Evolutionary conservation across 2,329 filamentous ascomycete species (phyloP), one percentile per base, ranked within the genome.

Genomic region (Lachnellula arida): DNA sequence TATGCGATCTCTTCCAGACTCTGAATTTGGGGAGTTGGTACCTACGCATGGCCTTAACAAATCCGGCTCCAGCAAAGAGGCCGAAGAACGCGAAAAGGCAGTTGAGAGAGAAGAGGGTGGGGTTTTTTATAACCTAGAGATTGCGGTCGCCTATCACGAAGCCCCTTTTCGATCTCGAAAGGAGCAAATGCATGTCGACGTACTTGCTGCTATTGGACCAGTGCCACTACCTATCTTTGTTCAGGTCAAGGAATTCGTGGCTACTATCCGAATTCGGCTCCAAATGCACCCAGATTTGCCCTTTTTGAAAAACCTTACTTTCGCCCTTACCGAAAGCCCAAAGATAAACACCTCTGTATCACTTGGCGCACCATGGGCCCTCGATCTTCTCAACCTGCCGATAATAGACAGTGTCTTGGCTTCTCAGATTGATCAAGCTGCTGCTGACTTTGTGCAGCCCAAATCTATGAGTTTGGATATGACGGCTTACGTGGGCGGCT

Each of bases 391-490:
- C 35, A 61, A 61, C 14, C 54, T 60, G 4, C 60, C 60, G 15
- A 57, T 62, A 17, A 58, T 62, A 12, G 60, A 60, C 46, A 56
- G 42, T 15, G 34, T 57, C 12, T 57, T 62, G 4, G 49, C 53
- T 25, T 60, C 60, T n/a, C 60, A 62, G 44, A 60, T 62, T 8
- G 43, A 60, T 32, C 34, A 47, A 35, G 60, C 60, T 28, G 55
- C 60, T 9, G 48, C 56, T 15, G 55, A 58, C 37, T 62, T 60
- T 39, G 60, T 62, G 5, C 60, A 62, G 17, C 60, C 60, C 4
- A 62, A 62, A 37, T 62, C 60, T 5, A 62, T 62, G 60, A 60
- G 57, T 34, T 19, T 62, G 5, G 60, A 62, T 28, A 62, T 62
- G 60, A 62, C 60, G 1, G 51, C 55, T 7, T 62, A 62, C 17